phyloP scores from a whole-genome alignment of 2,329 filamentous ascomycete species.

The Nothophaeocryptopus gaeumannii region DNA sequence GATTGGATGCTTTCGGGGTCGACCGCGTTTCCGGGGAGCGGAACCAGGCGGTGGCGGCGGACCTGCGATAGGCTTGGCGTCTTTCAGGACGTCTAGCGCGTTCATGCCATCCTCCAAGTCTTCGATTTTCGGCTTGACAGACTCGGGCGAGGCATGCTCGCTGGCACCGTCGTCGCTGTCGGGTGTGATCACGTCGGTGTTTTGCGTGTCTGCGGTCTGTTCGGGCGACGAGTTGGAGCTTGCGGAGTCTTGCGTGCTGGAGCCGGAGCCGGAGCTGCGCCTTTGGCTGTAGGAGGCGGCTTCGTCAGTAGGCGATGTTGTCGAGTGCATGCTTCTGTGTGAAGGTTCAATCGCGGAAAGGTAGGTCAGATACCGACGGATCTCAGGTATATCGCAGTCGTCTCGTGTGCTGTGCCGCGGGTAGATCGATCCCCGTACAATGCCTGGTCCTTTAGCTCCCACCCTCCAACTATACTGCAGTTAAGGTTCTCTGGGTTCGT shows the following conservation, averaged over 20 bases:
- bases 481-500: not conserved
- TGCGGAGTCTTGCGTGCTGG: slow-evolving; percentile 12
- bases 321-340: slow-evolving; percentile 12
- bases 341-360: slow-evolving; percentile 14
- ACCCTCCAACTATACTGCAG: not conserved
- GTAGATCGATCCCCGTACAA: not conserved
- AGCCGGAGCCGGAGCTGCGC: slow-evolving; percentile 4
- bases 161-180: slow-evolving; percentile 23
- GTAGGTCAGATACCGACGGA: not conserved
- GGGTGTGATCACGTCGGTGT: slow-evolving; percentile 10
- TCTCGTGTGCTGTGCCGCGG: not conserved
- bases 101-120: slow-evolving; percentile 50
- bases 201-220: slow-evolving; percentile 7
- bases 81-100: slow-evolving; percentile 35
- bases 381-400: slow-evolving; percentile 1
- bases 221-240: slow-evolving; percentile 20
- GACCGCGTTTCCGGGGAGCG: slow-evolving; percentile 57
- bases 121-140: slow-evolving; percentile 51
- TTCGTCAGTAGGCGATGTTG: slow-evolving; percentile 4
- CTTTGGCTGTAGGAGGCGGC: slow-evolving; percentile 3
- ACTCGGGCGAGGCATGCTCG: slow-evolving; percentile 11
- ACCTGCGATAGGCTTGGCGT: slow-evolving; percentile 27
- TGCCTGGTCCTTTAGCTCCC: slow-evolving; percentile 1
- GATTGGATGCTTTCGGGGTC: slow-evolving; percentile 77
- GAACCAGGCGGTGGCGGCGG: slow-evolving; percentile 27